A percentile compares a stretch with the other conserved stretches of the same genome.
Conservation (phyloP, 257 asterid genomes). For the Cinchona pubescens region DNA sequence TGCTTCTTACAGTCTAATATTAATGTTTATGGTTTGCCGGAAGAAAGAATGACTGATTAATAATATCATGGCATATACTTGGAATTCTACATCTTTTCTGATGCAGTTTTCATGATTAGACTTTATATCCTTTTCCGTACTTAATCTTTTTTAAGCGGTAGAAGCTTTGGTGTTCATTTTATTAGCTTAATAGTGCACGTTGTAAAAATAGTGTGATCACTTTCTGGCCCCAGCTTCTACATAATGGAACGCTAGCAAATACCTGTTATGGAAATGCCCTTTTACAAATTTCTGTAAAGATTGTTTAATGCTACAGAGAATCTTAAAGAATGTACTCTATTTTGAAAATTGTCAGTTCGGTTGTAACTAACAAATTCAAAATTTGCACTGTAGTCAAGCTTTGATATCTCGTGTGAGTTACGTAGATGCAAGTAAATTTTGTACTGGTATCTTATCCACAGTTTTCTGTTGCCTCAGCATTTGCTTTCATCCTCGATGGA, state of each 20-base stretch:
- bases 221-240: too few relatives aligned
- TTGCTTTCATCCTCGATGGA: conserved; percentile 96
- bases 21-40: not conserved
- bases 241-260: too few relatives aligned
- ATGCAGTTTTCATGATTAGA: not conserved
- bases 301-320: too few relatives aligned
- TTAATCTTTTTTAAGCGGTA: not conserved
- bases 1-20: not conserved
- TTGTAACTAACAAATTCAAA: too few relatives aligned
- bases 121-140: not conserved
- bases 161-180: not conserved
- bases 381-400: too few relatives aligned
- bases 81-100: not conserved
- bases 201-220: too few relatives aligned
- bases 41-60: not conserved
- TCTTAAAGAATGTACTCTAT: too few relatives aligned
- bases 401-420: not conserved
- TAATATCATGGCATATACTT: not conserved
- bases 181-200: not conserved
- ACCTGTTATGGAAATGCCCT: too few relatives aligned
- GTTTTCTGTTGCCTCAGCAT: conserved; percentile 45
- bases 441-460: conserved; percentile 10
- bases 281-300: too few relatives aligned
- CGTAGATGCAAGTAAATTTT: not conserved
- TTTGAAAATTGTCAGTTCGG: too few relatives aligned